A percentile compares a stretch with the other conserved stretches of the same genome.
These are phyloP conservation scores for Cyclocybe aegerita DNA, from an alignment of 768 basidiomycete species.

Conservation along the genomic window DNA sequence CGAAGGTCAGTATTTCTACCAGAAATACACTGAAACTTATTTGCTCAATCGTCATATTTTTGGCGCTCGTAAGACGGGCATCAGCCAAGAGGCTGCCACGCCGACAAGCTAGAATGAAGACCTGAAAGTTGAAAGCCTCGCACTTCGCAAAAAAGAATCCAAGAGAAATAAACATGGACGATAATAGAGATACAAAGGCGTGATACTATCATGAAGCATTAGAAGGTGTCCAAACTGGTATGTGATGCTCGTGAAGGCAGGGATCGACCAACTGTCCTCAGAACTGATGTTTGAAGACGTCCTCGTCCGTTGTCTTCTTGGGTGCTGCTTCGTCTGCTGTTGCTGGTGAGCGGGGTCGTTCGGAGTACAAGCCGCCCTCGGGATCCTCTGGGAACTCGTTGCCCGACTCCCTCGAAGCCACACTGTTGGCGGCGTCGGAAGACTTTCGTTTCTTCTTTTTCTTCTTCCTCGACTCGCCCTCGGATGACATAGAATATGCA, in stretches of 20 bases:
- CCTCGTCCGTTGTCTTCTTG: conserved; percentile 36
- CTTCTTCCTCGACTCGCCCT: conserved; percentile 39
- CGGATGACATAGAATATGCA: conserved; percentile 58
- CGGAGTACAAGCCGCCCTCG: conserved; percentile 65
- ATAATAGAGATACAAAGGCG: conserved; percentile 14
- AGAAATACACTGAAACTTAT: too few species aligned
- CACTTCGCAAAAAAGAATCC: background rate
- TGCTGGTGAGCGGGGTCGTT: conserved; percentile 14
- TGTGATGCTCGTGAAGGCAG: too few species aligned
- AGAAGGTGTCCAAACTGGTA: background rate
- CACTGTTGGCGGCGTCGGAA: conserved; percentile 35
- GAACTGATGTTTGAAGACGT: conserved; percentile 61
- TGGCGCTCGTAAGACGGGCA: too few species aligned
- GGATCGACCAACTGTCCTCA: conserved; percentile 1
- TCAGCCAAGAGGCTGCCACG: too few species aligned
- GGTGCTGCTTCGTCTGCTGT: conserved; percentile 11
- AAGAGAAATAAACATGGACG: conserved; percentile 3
- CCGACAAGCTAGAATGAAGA: too few species aligned
- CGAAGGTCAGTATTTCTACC: too few species aligned
- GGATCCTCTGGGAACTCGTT: conserved; percentile 71
- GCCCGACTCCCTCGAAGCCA: conserved; percentile 34
- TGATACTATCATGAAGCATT: background rate
- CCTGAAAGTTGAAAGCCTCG: too few species aligned
- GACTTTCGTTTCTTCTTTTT: conserved; percentile 65
- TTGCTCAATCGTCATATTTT: too few species aligned